Conservation (phyloP, 257 asterid species). For the Plantago elongata region DNA sequence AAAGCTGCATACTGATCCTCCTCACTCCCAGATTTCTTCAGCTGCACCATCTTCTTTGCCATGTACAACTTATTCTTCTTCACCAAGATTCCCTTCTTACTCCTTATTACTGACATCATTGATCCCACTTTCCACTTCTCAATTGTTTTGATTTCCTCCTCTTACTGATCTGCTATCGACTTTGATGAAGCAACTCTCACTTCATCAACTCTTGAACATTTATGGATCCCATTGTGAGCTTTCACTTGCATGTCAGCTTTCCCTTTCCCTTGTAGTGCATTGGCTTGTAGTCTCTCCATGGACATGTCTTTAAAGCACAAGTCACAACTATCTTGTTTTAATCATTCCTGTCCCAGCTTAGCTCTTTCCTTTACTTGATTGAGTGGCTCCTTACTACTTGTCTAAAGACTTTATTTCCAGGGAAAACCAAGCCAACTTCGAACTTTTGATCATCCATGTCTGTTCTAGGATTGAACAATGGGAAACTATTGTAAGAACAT, state of each 20-base stretch:
- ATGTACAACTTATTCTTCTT: conserved; percentile 1
- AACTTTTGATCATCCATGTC: conserved; percentile 2
- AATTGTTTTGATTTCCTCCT: neutral
- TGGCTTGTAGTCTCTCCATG: neutral
- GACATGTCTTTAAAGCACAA: neutral
- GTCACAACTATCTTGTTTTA: neutral
- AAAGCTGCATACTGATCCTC: neutral
- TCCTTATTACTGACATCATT: neutral
- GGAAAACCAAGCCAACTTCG: neutral
- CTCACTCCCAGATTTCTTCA: neutral
- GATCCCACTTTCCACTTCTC: neutral
- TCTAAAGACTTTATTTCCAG: neutral
- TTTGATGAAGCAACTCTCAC: neutral
- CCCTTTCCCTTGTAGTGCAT: neutral
- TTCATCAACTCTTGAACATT: neutral
- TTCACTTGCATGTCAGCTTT: neutral
- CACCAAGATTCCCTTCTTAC: neutral
- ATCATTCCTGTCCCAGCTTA: neutral
- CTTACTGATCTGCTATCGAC: neutral
- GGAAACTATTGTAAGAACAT: no score
- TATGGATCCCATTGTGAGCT: neutral
- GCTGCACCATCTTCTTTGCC: neutral
- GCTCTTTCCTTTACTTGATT: neutral
- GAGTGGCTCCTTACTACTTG: neutral
- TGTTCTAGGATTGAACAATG: no score